Evolutionary conservation across 2,329 filamentous ascomycete species (phyloP).

Genomic region (Fusarium hainanense): DNA sequence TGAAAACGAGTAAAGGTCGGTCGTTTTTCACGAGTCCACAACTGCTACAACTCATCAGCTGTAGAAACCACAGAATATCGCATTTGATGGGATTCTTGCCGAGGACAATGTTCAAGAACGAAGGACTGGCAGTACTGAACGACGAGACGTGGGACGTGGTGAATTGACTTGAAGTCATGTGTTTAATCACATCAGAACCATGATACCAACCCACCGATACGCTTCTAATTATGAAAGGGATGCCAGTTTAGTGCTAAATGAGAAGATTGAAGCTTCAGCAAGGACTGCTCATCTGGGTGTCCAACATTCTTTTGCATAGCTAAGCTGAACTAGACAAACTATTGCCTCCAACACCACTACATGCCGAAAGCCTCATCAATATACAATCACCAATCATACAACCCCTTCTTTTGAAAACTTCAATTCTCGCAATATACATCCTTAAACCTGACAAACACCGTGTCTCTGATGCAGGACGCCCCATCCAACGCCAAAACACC

Average conservation of each 20-base stretch:
- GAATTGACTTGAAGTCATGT: neutral
- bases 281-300: neutral
- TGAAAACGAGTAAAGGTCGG: neutral
- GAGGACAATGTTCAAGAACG: neutral
- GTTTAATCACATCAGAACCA: neutral
- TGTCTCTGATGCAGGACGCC: slow-evolving; percentile 45
- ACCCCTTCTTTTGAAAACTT: slow-evolving; percentile 4
- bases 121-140: neutral
- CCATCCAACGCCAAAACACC: slow-evolving; percentile 47
- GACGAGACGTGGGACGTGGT: neutral
- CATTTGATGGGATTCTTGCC: neutral
- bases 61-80: neutral
- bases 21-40: no score
- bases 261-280: no score
- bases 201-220: neutral
- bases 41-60: neutral
- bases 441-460: slow-evolving; percentile 43
- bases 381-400: slow-evolving; percentile 1
- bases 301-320: neutral
- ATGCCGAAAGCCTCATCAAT: neutral
- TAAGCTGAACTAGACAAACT: neutral
- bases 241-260: neutral
- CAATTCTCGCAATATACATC: slow-evolving; percentile 26
- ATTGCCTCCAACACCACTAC: neutral
- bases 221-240: neutral